Evolutionary conservation across 1,284 basidiomycete species (phyloP), one percentile per base, ranked within the genome.

Genomic region (Trametes versicolor): DNA sequence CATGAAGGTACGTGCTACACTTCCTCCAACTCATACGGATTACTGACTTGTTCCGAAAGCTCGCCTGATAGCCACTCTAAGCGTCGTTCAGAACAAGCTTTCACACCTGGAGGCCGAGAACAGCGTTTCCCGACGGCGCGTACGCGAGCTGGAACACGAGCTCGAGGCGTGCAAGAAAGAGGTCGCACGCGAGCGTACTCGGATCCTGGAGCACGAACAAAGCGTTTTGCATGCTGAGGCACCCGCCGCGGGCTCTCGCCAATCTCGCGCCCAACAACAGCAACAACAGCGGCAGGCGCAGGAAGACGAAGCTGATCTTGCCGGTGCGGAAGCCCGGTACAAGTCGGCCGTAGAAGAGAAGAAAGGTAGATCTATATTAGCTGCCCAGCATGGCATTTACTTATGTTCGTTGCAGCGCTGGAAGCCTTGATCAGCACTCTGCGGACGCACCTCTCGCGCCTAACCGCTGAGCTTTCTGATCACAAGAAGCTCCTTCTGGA

Each of bases 101-200:
- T 81, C 84, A 17, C 82, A 88, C 55, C 83, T 96, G 1, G 93
- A 96, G 72, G 86, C 87, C 1, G 93, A 96, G 74, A 96, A 96
- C 70, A 83, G 88, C 5, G 85, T 93, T 5, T 93, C 93, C 1
- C 83, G 92, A 0, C 81, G 91, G 23, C 84, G 94, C 15, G 91
- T 96, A 23, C 80, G 87, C 45, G 94, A 96, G 72, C 83, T 97
- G 6, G 95, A 97, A 76, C 80, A 84, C 57, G 95, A 96, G 74
- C 82, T 96, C 2, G 90, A 93, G 67, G 82, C 85, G 3, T 93
- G 91, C 71, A 92, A 90, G 74, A 83, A 84, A 25, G 90, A 94
- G 51, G 92, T 93, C 6, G 83, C 81, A 1, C 79, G 81, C 58
- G 91, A 93, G 72, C 83, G 91, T 12, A 88, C 89, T 2, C 79